Evolutionary conservation across 306 rosid species (phyloP).

Genomic region (Quercus aquifolioides): DNA sequence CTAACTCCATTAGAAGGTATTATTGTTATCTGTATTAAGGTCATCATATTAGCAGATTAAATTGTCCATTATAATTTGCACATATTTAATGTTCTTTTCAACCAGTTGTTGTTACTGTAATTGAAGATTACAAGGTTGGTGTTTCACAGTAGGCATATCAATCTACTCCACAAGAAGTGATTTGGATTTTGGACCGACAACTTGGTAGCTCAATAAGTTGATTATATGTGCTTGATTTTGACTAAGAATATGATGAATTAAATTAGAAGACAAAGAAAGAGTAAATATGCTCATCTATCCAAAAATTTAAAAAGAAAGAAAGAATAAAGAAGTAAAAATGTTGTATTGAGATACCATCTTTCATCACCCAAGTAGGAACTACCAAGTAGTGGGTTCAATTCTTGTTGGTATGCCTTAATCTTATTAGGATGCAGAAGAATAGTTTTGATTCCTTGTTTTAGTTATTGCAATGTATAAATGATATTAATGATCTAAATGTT

Average conservation of each 20-base stretch:
- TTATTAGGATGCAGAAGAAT: not conserved
- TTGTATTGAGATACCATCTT: not conserved
- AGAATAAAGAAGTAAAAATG: not conserved
- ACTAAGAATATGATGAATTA: not conserved
- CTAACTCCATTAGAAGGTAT: conserved; percentile 42
- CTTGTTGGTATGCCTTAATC: not conserved
- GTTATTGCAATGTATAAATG: not conserved
- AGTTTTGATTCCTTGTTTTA: not conserved
- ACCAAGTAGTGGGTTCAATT: not conserved
- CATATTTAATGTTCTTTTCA: conserved; percentile 36
- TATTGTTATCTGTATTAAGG: conserved; percentile 5
- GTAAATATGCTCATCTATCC: not conserved
- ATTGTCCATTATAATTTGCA: conserved; percentile 29
- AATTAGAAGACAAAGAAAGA: not conserved
- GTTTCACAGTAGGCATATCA: not conserved
- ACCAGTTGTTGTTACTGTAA: conserved; percentile 31
- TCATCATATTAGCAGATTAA: conserved; percentile 12
- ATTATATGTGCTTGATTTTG: not conserved
- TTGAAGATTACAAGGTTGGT: conserved; percentile 16
- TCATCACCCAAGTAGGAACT: not conserved
- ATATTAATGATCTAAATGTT: not conserved
- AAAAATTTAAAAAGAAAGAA: not conserved
- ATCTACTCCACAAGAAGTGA: conserved; percentile 1
- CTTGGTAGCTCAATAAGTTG: not conserved
- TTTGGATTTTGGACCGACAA: not conserved